phyloP scores from a whole-genome alignment of 2,329 filamentous ascomycete genomes.

The Aspergillus fijiensis region DNA sequence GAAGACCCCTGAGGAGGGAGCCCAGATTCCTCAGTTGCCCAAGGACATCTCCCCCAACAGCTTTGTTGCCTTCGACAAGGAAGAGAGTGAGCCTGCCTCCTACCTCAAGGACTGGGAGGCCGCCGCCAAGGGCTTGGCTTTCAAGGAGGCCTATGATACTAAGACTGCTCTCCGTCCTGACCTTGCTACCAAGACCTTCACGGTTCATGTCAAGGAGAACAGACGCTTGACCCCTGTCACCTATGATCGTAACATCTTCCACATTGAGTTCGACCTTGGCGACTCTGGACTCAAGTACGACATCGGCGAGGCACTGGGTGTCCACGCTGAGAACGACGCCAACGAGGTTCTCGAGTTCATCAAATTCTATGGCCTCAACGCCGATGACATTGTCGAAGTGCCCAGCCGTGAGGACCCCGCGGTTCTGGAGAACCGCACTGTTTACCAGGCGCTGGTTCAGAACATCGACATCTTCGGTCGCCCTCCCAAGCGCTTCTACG shows the following conservation, averaged over 20 bases:
- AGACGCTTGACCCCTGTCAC: slow-evolving; percentile 81
- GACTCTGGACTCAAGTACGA: slow-evolving; percentile 90
- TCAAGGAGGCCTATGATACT: slow-evolving; percentile 91
- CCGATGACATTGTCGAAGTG: slow-evolving; percentile 84
- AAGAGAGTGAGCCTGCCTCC: slow-evolving; percentile 65
- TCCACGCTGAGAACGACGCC: slow-evolving; percentile 91
- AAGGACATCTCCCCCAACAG: slow-evolving; percentile 72
- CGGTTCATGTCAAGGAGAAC: slow-evolving; percentile 91
- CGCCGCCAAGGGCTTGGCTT: slow-evolving; percentile 81
- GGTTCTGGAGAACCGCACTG: slow-evolving; percentile 80
- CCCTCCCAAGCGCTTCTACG: slow-evolving; percentile 97
- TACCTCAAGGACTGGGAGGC: slow-evolving; percentile 75
- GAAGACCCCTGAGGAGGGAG: slow-evolving; percentile 63
- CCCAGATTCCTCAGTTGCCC: slow-evolving; percentile 50
- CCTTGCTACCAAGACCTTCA: slow-evolving; percentile 77
- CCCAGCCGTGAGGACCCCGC: slow-evolving; percentile 75
- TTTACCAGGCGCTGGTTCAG: slow-evolving; percentile 86
- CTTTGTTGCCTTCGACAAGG: slow-evolving; percentile 77
- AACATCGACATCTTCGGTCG: slow-evolving; percentile 97
- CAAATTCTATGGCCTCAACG: slow-evolving; percentile 79
- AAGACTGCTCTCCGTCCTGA: slow-evolving; percentile 76
- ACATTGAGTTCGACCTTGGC: slow-evolving; percentile 97
- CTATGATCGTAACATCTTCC: slow-evolving; percentile 99
- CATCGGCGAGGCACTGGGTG: slow-evolving; percentile 94
- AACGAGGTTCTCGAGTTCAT: slow-evolving; percentile 81